These are phyloP conservation scores for Puccinia triticina DNA, from an alignment of 1,284 basidiomycete genomes.

Conservation along the genomic window DNA sequence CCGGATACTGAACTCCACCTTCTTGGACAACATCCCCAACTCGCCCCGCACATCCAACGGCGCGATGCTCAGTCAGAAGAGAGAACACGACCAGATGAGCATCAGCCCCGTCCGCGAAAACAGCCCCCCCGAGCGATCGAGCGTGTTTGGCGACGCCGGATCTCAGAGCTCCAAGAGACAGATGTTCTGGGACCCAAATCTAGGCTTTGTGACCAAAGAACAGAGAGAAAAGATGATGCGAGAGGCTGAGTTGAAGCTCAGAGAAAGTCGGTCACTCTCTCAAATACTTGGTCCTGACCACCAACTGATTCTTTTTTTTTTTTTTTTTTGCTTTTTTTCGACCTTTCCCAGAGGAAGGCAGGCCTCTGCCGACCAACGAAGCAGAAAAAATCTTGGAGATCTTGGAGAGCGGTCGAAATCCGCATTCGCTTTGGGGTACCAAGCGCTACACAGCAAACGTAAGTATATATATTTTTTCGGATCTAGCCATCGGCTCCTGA, in stretches of 20 bases:
- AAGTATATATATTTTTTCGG: conserved; percentile 3
- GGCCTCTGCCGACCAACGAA: conserved; percentile 60
- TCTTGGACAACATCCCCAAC: background rate
- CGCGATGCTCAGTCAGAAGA: conserved; percentile 1
- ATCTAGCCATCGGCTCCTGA: background rate
- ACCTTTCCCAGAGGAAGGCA: conserved; percentile 40
- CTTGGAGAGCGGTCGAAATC: conserved; percentile 59
- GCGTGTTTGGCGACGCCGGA: background rate
- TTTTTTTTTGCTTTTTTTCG: background rate
- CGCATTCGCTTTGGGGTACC: conserved; percentile 57
- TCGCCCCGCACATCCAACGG: background rate
- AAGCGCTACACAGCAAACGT: conserved; percentile 48
- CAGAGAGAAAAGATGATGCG: conserved; percentile 53
- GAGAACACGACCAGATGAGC: conserved; percentile 35
- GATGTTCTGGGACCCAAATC: conserved; percentile 55
- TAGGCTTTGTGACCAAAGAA: conserved; percentile 54
- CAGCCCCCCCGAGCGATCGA: background rate
- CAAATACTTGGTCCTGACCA: background rate
- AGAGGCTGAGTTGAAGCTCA: conserved; percentile 33
- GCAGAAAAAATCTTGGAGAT: conserved; percentile 61
- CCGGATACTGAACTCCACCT: background rate
- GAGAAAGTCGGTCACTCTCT: conserved; percentile 28
- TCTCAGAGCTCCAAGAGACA: conserved; percentile 54
- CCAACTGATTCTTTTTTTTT: background rate
- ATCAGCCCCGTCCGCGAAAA: conserved; percentile 35